A percentile compares a stretch with the other conserved stretches of the same genome.
Evolutionary conservation across 768 basidiomycete species (phyloP).

Genomic region (Solioccasus polychromus): DNA sequence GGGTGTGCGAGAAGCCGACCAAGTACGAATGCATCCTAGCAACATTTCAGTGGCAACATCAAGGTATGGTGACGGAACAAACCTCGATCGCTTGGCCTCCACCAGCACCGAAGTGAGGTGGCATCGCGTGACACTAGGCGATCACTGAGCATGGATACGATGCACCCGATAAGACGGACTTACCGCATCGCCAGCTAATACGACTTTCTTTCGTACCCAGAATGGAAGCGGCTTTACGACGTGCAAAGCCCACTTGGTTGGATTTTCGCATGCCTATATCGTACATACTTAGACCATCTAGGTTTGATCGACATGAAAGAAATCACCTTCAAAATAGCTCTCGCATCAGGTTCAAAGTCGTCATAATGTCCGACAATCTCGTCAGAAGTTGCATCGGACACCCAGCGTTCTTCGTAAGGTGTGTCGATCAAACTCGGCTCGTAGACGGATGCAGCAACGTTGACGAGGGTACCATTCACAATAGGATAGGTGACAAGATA

Average conservation of each 20-base stretch:
- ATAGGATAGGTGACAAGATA: constrained; percentile 40
- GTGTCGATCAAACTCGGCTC: constrained; percentile 31
- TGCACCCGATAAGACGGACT: constrained; percentile 1
- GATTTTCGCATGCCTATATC: constrained; percentile 33
- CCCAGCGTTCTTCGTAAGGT: constrained; percentile 31
- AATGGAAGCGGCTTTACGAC: constrained; percentile 39
- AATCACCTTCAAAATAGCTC: constrained; percentile 27
- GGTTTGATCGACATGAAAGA: too few relatives aligned
- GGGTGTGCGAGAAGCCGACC: constrained; percentile 26
- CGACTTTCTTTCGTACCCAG: constrained; percentile 40
- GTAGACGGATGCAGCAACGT: constrained; percentile 31
- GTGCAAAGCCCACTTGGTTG: constrained; percentile 45
- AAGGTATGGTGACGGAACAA: too few relatives aligned
- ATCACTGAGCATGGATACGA: not conserved
- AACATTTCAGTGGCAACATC: too few relatives aligned
- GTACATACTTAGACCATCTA: not conserved
- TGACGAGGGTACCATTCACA: constrained; percentile 34
- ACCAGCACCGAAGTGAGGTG: constrained; percentile 22
- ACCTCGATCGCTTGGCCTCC: constrained; percentile 27
- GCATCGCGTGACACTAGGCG: constrained; percentile 24
- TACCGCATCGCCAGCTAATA: constrained; percentile 51
- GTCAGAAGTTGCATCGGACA: constrained; percentile 27
- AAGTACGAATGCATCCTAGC: constrained; percentile 21
- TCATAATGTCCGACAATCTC: constrained; percentile 31
- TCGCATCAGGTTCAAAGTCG: constrained; percentile 37